A percentile compares a stretch with the other conserved stretches of the same genome.
phyloP scores from a whole-genome alignment of 148 eudicot species.

The Rhododendron henanense region DNA sequence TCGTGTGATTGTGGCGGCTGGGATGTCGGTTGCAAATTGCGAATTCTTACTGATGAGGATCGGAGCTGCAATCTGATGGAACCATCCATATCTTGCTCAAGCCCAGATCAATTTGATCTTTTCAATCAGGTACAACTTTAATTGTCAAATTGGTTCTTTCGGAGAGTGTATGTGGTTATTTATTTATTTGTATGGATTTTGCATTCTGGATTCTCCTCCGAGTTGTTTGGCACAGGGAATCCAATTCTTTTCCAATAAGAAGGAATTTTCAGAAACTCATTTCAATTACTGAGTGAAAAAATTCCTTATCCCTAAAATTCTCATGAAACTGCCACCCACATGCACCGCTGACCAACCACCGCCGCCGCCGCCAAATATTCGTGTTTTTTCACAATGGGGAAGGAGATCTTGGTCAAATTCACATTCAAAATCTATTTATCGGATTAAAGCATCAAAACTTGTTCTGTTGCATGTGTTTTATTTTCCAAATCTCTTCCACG shows the following conservation, averaged over 20 bases:
- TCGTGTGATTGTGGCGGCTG: conserved; percentile 97
- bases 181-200: not conserved
- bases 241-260: not conserved
- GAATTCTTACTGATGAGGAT: conserved; percentile 37
- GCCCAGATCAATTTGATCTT: conserved; percentile 43
- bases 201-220: not conserved
- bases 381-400: not conserved
- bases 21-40: conserved; percentile 84
- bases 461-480: not conserved
- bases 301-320: not conserved
- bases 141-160: not conserved
- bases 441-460: not conserved
- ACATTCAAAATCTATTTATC: not conserved
- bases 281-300: not conserved
- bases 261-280: not conserved
- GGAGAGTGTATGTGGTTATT: not conserved
- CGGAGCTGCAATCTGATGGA: conserved; percentile 19
- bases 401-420: not conserved
- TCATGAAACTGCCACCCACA: not conserved
- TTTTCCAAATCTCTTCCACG: not conserved
- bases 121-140: conserved; percentile 49
- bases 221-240: not conserved
- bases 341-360: not conserved
- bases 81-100: conserved; percentile 10
- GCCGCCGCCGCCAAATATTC: not conserved